Percentiles rank a stretch among this genome's conserved stretches.
Evolutionary conservation across 1,284 basidiomycete genomes (phyloP).

Genomic region (Apiotrichum gracile): DNA sequence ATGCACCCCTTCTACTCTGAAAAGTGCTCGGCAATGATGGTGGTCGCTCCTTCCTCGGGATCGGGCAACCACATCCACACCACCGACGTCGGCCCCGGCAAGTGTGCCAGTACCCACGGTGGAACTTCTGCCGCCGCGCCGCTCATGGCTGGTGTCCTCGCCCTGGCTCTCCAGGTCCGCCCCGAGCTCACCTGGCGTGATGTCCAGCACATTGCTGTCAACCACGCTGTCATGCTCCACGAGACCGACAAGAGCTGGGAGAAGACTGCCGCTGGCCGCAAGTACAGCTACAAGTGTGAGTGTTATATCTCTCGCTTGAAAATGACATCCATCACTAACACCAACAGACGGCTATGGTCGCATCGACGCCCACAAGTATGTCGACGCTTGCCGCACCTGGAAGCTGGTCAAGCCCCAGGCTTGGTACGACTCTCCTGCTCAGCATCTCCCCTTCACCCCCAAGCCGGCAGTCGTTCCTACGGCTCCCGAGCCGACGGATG

Average conservation of each 20-base stretch:
- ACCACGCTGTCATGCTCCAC: conserved; percentile 74
- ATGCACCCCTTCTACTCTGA: conserved; percentile 97
- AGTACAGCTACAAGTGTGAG: conserved; percentile 84
- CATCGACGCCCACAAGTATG: conserved; percentile 75
- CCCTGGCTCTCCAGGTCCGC: conserved; percentile 73
- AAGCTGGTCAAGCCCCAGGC: conserved; percentile 87
- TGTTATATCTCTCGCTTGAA: no score
- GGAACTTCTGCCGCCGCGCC: conserved; percentile 98
- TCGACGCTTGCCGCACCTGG: conserved; percentile 78
- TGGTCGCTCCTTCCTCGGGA: conserved; percentile 95
- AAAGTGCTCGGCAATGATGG: conserved; percentile 91
- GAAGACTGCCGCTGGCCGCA: conserved; percentile 66
- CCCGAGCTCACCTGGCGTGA: conserved; percentile 97
- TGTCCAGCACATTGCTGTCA: conserved; percentile 83
- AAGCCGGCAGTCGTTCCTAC: no score
- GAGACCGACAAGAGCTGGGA: conserved; percentile 94
- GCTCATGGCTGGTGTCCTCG: conserved; percentile 85
- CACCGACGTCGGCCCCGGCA: conserved; percentile 65
- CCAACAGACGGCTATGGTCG: conserved; percentile 72
- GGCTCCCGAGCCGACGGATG: no score
- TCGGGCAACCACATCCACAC: conserved; percentile 89
- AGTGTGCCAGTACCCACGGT: conserved; percentile 79
- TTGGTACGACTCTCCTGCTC: conserved; percentile 70
- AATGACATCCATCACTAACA: neutral
- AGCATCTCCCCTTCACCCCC: conserved; percentile 53